phyloP scores from a whole-genome alignment of 78 protist genomes.

The Dictyostelium citrinum region DNA sequence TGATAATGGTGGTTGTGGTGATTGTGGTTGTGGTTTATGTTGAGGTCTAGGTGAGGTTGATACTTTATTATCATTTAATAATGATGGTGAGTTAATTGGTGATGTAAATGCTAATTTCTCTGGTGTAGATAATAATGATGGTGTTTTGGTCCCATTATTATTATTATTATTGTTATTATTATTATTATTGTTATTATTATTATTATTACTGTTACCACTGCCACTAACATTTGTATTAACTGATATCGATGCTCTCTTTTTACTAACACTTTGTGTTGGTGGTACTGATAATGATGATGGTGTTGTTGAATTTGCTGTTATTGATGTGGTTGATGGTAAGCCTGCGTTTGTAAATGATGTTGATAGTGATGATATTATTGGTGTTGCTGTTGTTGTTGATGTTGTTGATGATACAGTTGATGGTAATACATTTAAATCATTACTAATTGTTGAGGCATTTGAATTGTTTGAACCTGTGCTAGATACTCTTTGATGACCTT shows the following conservation, averaged over 20 bases:
- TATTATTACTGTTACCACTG: background rate
- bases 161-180: background rate
- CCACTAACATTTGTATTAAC: background rate
- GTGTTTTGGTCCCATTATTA: background rate
- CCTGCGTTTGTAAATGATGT: background rate
- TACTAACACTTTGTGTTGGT: background rate
- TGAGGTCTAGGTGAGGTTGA: conserved; percentile 1
- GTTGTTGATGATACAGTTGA: background rate
- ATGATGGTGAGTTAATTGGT: background rate
- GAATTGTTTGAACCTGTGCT: conserved; percentile 22
- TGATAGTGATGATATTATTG: background rate
- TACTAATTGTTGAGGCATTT: background rate
- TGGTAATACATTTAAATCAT: background rate
- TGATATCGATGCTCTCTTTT: background rate
- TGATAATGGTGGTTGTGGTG: background rate
- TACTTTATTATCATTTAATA: background rate
- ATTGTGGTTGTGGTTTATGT: background rate
- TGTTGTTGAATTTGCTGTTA: background rate
- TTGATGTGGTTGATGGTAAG: background rate
- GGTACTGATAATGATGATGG: background rate
- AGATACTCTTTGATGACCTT: conserved; percentile 27
- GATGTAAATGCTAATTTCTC: background rate
- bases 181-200: background rate
- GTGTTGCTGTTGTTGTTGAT: background rate
- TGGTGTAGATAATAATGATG: conserved; percentile 1